phyloP scores from a whole-genome alignment of 2,329 filamentous ascomycete species.

The Neonectria hederae region DNA sequence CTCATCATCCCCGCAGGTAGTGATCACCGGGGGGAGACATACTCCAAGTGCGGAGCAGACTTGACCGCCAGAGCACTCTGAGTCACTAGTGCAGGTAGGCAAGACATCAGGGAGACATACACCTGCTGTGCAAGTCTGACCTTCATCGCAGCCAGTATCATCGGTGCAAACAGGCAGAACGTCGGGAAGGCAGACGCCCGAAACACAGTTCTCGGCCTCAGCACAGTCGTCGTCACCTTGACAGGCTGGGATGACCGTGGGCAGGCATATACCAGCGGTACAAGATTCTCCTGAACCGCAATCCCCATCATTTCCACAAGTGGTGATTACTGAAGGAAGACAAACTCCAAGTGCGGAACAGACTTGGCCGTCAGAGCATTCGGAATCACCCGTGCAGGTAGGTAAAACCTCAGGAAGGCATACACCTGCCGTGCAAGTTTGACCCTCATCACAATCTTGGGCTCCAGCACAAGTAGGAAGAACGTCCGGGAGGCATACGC shows the following conservation, averaged over 20 bases:
- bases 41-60: background rate
- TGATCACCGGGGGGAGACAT: slow-evolving; percentile 4
- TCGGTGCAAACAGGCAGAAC: background rate
- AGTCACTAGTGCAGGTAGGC: background rate
- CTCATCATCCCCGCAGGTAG: background rate
- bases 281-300: background rate
- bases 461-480: slow-evolving; percentile 5
- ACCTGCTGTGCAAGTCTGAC: slow-evolving; percentile 2
- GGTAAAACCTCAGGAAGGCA: too few species aligned
- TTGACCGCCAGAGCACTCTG: background rate
- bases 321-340: background rate
- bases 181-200: background rate
- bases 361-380: background rate
- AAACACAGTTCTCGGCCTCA: background rate
- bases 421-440: too few species aligned
- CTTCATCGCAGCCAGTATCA: background rate
- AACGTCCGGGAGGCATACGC: slow-evolving; percentile 9
- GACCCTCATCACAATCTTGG: too few species aligned
- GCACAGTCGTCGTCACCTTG: background rate
- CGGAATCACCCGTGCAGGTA: background rate
- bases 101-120: slow-evolving; percentile 10
- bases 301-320: background rate
- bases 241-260: background rate
- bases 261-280: background rate
- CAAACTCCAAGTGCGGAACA: slow-evolving; percentile 5